phyloP scores from a whole-genome alignment of 768 basidiomycete genomes.

The Strobilomyces echinocephalus region DNA sequence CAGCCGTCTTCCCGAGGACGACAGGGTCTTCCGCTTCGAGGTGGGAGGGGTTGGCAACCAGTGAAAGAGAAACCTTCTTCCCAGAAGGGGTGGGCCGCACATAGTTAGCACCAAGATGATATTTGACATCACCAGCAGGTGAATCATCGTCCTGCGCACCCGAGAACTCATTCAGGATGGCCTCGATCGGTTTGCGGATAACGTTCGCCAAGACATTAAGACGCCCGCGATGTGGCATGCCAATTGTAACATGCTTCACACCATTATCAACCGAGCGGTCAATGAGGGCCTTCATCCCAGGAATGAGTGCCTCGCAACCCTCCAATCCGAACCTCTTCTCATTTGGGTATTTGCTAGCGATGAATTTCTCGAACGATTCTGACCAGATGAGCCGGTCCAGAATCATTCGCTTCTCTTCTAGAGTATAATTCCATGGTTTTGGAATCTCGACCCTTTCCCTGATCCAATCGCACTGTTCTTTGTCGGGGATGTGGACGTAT shows the following conservation, averaged over 20 bases:
- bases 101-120: conserved; percentile 98
- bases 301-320: conserved; percentile 95
- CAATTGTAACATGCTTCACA: conserved; percentile 93
- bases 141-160: conserved; percentile 69
- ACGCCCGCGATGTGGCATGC: conserved; percentile 99
- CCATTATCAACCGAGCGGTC: conserved; percentile 97
- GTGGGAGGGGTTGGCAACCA: conserved; percentile 98
- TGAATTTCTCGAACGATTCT: conserved; percentile 98
- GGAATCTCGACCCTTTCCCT: conserved; percentile 93
- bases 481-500: conserved; percentile 95
- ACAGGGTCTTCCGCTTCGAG: conserved; percentile 96
- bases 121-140: conserved; percentile 97
- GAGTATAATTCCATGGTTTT: conserved; percentile 94
- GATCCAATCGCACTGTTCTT: conserved; percentile 99
- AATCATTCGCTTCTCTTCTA: conserved; percentile 99
- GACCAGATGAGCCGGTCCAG: conserved; percentile 99
- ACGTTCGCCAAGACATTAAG: conserved; percentile 98
- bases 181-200: conserved; percentile 96
- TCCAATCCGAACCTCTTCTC: conserved; percentile 99
- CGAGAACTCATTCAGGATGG: conserved; percentile 94
- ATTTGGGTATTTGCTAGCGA: conserved; percentile 97
- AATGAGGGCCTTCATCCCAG: conserved; percentile 99
- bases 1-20: conserved; percentile 98
- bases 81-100: conserved; percentile 96
- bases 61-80: conserved; percentile 94